Evolutionary conservation across 2,329 filamentous ascomycete genomes (phyloP), one percentile per base, ranked within the genome.

Genomic region (Penicillium freii): DNA sequence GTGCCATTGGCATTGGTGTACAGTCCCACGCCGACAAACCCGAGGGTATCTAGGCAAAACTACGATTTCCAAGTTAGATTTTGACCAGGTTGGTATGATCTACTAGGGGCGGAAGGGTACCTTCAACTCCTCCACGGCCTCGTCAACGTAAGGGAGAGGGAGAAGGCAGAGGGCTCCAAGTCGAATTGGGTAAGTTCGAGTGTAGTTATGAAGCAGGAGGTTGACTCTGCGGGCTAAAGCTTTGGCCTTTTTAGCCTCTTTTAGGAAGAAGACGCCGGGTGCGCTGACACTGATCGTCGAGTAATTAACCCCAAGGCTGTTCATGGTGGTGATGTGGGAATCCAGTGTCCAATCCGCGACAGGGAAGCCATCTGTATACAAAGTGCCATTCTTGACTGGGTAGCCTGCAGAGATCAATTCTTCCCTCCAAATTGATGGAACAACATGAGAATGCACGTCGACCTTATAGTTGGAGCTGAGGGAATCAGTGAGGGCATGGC

Each of bases 361-460:
- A 33, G 56, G 50, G 13, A 43, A 46, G n/a, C 56, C 56, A 43
- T 58, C 56, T 27, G 47, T 42, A 38, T 58, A 58, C 51, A 58
- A 54, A 42, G 51, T 54, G 11, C 51, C 51, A 42, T 47, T 48
- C 29, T 47, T 54, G n/a, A 48, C 51, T 54, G 42, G 44, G n/a
- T 17, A 48, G 25, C 44, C 34, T 48, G 51, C 51, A 48, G 51
- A 39, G n/a, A 40, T 48, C 51, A 54, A 39, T 31, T 43, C 56
- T 21, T 58, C 17, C 17, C 43, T 58, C 50, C 51, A 58, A 29
- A 58, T 54, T 1, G 19, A 6, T 9, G 56, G 56, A 33, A 54
- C 25, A 25, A 36, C 56, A 31, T 63, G 61, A 4, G 61, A 62
- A 33, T 63, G 61, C 13, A 63, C 60, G 23, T 63, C 61, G 8